Base-by-base conservation (phyloP, 2,329 filamentous ascomycete genomes). In the Aureobasidium musti region DNA sequence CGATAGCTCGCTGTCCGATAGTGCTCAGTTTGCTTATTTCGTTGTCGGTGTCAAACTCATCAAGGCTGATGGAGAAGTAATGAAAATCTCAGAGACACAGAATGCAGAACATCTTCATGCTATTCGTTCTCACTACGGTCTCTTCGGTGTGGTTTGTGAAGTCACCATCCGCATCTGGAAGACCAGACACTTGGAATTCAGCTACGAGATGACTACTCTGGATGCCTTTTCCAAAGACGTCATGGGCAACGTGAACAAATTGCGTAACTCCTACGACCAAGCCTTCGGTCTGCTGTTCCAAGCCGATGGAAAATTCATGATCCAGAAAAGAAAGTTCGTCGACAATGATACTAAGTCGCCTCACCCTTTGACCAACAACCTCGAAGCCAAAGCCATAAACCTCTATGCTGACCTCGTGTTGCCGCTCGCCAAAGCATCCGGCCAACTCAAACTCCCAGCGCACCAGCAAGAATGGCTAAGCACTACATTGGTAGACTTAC, bases 251-350 rank as follows among this genome's bases (percentile, higher is more conserved):
- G 52, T 68, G 39, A 13, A 53, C 14, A 35, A 26, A 5, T 28
- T 68, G n/a, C 45, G 57, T 2, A 33, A 49, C 1, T 60, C 47
- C 37, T 63, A 54, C 35, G 63, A 68, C 6, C 67, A 68, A 37
- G 56, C 50, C 35, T 68, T 68, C 45, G 67, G 61, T 28, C 54
- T 68, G 14, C 45, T 68, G 17, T 67, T 67, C 61, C 66, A 67
- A 45, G 57, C 56, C 26, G 41, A 52, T 45, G 66, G 64, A 52
- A 67, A 61, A 2, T 60, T 67, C 45, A 54, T 67, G 5, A 52
- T 67, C 19, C 66, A 67, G 2, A 41, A 47, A 17, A 53, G 66
- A 23, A 65, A 65, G 17, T 67, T 67, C 61, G 52, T 59, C 13
- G 60, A 65, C 5, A 35, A 37, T 8, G 26, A 26, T 14, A 35